These are phyloP conservation scores for Excoecaria cochinchinensis DNA, from an alignment of 345 rosid species.

Conservation along the genomic window DNA sequence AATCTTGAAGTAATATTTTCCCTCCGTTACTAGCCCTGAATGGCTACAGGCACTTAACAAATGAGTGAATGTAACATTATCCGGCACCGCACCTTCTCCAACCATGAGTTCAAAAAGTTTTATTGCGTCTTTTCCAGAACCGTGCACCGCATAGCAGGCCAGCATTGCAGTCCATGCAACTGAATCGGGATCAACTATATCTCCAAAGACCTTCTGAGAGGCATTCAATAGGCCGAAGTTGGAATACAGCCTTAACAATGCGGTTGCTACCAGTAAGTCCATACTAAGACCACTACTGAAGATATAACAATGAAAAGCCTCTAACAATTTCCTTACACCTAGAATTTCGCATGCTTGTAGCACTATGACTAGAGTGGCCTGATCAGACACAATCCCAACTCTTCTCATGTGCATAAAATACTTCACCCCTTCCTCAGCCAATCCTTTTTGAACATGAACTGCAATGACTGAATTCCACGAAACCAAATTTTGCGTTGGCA, in stretches of 20 bases:
- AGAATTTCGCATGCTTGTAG: constrained; percentile 55
- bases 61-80: constrained; percentile 76
- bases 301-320: constrained; percentile 49
- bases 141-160: constrained; percentile 65
- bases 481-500: constrained; percentile 45
- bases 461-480: constrained; percentile 67
- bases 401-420: constrained; percentile 47
- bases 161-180: constrained; percentile 86
- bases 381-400: constrained; percentile 46
- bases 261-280: constrained; percentile 39
- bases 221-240: constrained; percentile 55
- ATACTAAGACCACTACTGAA: constrained; percentile 32
- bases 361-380: constrained; percentile 47
- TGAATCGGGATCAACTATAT: constrained; percentile 49
- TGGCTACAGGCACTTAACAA: constrained; percentile 77
- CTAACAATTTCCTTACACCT: constrained; percentile 46
- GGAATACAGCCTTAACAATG: constrained; percentile 50
- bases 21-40: constrained; percentile 60
- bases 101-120: constrained; percentile 57
- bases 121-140: constrained; percentile 58
- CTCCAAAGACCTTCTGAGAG: constrained; percentile 40
- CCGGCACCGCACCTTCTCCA: constrained; percentile 43
- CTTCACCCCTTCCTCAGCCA: constrained; percentile 39
- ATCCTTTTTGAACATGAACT: constrained; percentile 36
- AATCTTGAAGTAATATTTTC: constrained; percentile 47